A percentile compares a stretch with the other conserved stretches of the same genome.
Conservation (phyloP, 1,139 yeast species). For the Spathaspora sp. region DNA sequence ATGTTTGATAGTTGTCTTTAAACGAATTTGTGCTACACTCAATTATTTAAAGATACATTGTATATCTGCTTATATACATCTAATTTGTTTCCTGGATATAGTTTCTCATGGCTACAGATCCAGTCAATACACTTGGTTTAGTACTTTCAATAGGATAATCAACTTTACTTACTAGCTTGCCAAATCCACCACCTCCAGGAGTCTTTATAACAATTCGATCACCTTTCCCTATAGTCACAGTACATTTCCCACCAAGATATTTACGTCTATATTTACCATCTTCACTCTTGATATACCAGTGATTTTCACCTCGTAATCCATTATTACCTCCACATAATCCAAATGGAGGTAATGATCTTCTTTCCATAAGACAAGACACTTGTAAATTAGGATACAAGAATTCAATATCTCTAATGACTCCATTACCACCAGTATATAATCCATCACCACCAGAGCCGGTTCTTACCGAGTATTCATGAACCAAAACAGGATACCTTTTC, state of each 20-base stretch:
- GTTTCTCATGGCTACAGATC: conserved; percentile 37
- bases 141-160: conserved; percentile 26
- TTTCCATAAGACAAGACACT: conserved; percentile 47
- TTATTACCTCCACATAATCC: conserved; percentile 45
- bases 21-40: no score
- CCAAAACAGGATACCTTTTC: conserved; percentile 46
- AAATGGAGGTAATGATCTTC: conserved; percentile 46
- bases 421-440: conserved; percentile 43
- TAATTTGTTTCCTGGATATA: conserved; percentile 36
- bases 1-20: no score
- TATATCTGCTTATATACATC: no score
- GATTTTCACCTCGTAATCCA: conserved; percentile 41
- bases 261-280: conserved; percentile 24
- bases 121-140: conserved; percentile 29
- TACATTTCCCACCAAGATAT: conserved; percentile 44
- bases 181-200: conserved; percentile 55
- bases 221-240: conserved; percentile 38
- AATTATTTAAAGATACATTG: no score
- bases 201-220: conserved; percentile 44
- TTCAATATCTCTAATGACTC: conserved; percentile 47
- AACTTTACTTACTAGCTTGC: conserved; percentile 16
- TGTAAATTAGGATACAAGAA: conserved; percentile 38
- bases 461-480: conserved; percentile 41
- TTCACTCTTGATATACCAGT: conserved; percentile 32
- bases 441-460: conserved; percentile 45